Percentiles rank a stretch among this genome's conserved stretches.
Conservation (phyloP, 2,329 filamentous ascomycete species). For the Ceratocystis lukuohia region DNA sequence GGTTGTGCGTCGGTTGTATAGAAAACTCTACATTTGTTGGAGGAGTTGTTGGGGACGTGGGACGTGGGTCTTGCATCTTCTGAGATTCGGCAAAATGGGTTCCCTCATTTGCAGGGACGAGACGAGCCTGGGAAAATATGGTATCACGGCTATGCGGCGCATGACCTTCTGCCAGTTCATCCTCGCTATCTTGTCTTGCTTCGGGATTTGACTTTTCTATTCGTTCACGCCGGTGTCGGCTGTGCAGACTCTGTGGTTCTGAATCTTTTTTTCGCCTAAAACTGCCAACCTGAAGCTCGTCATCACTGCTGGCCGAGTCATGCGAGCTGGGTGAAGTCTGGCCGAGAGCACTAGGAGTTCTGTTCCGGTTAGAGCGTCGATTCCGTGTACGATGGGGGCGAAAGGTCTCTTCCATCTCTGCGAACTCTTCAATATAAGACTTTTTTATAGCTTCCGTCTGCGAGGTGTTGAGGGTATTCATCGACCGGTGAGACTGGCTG, state of each 20-base stretch:
- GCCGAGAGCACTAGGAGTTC: neutral
- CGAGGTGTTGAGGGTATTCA: neutral
- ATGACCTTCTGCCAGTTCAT: constrained; percentile 7
- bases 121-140: neutral
- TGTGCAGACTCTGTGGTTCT: neutral
- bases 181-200: constrained; percentile 4
- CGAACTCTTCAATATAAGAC: constrained; percentile 1
- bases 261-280: neutral
- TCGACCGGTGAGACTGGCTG: neutral
- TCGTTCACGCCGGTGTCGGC: neutral
- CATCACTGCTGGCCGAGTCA: constrained; percentile 4
- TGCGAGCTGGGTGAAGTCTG: neutral
- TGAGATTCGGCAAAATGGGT: neutral
- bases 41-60: neutral
- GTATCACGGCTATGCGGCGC: neutral
- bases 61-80: neutral
- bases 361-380: neutral
- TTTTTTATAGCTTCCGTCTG: neutral
- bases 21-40: neutral
- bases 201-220: neutral
- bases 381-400: constrained; percentile 4
- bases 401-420: neutral
- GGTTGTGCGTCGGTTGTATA: neutral
- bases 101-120: neutral
- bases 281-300: constrained; percentile 10